A percentile compares a stretch with the other conserved stretches of the same genome.
These are phyloP conservation scores for Citrullus amarus DNA, from an alignment of 306 rosid species.

Conservation along the genomic window DNA sequence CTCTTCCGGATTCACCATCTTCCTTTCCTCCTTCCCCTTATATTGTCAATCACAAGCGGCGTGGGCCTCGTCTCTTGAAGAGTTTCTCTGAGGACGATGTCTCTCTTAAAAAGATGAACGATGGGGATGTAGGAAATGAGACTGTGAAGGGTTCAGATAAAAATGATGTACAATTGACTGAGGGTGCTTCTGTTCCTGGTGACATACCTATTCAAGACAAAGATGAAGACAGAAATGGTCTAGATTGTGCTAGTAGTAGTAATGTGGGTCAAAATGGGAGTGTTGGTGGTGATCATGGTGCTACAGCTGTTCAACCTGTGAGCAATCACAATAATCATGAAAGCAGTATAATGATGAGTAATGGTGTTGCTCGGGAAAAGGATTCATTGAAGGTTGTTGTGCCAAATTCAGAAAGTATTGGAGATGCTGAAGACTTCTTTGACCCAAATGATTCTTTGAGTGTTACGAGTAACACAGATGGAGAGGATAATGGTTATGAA, in stretches of 20 bases:
- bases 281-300: conserved; percentile 12
- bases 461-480: conserved; percentile 56
- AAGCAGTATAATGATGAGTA: conserved; percentile 16
- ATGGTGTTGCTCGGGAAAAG: conserved; percentile 20
- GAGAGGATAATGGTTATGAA: conserved; percentile 52
- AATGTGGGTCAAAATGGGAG: conserved; percentile 9
- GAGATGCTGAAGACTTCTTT: conserved; percentile 61
- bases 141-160: conserved; percentile 13
- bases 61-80: conserved; percentile 81
- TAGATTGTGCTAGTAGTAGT: conserved; percentile 19
- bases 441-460: conserved; percentile 74
- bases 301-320: conserved; percentile 19
- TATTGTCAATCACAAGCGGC: conserved; percentile 85
- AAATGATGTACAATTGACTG: conserved; percentile 26
- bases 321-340: conserved; percentile 13
- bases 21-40: conserved; percentile 88
- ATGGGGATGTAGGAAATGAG: conserved; percentile 20
- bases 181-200: conserved; percentile 27
- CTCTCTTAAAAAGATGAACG: conserved; percentile 13
- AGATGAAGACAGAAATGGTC: conserved; percentile 21
- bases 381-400: conserved; percentile 17
- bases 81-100: conserved; percentile 58
- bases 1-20: conserved; percentile 76
- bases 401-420: conserved; percentile 29
- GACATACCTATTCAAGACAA: conserved; percentile 22